phyloP scores from a whole-genome alignment of 2,329 filamentous ascomycete species.

The Fusarium sp. region DNA sequence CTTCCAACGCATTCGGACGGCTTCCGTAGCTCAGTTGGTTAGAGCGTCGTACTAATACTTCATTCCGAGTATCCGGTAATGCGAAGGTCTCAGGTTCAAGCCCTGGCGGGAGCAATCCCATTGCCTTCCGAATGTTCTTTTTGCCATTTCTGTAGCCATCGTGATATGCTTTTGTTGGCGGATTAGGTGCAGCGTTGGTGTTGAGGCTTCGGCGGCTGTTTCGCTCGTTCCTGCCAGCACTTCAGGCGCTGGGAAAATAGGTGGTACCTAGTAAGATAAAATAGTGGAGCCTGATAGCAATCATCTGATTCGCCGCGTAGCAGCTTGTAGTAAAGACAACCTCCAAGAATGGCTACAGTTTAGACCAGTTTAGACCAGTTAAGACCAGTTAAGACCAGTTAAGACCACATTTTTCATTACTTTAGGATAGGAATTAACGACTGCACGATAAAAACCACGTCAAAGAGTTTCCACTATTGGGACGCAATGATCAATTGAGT shows the following conservation, averaged over 20 bases:
- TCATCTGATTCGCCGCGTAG: neutral
- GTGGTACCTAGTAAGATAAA: neutral
- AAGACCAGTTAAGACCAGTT: too few relatives aligned
- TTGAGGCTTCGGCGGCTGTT: neutral
- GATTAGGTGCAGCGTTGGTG: neutral
- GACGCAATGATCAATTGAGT: neutral
- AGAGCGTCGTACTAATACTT: neutral
- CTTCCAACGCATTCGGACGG: neutral
- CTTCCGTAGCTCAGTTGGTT: conserved; percentile 2
- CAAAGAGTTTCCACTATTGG: neutral
- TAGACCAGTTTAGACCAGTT: neutral
- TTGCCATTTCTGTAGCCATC: neutral
- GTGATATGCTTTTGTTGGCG: neutral
- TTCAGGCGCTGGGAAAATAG: neutral
- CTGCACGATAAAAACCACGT: accelerated
- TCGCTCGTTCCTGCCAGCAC: neutral
- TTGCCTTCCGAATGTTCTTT: neutral
- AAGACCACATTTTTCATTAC: neutral
- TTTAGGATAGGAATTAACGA: too few relatives aligned
- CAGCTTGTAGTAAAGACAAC: too few relatives aligned
- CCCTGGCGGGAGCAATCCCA: neutral
- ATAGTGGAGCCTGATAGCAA: accelerated
- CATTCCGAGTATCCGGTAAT: neutral
- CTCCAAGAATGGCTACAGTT: accelerated
- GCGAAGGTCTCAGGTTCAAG: neutral